These are phyloP conservation scores for Strobilomyces confusus DNA, from an alignment of 768 basidiomycete genomes.

Conservation along the genomic window DNA sequence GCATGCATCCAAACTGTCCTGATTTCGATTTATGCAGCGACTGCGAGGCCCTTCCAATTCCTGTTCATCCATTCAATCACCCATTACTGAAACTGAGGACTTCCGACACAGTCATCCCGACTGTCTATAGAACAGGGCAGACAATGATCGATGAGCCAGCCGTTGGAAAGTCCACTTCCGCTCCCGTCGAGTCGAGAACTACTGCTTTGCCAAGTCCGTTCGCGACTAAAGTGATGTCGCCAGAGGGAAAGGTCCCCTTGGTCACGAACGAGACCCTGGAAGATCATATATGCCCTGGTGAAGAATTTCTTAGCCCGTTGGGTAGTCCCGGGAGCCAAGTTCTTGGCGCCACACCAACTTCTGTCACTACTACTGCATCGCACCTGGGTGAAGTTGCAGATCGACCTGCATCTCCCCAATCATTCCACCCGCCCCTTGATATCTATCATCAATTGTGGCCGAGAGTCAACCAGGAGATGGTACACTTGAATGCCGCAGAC, in stretches of 20 bases:
- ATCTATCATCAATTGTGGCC: conserved; percentile 32
- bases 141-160: conserved; percentile 1
- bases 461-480: conserved; percentile 35
- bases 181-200: neutral
- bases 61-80: conserved; percentile 68
- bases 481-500: conserved; percentile 26
- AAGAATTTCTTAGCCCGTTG: conserved; percentile 25
- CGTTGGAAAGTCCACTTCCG: neutral
- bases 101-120: conserved; percentile 45
- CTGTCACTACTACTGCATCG: neutral
- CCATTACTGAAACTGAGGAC: conserved; percentile 71
- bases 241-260: neutral
- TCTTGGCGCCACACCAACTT: neutral
- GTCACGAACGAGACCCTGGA: neutral
- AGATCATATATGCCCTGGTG: conserved; percentile 1
- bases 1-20: conserved; percentile 71
- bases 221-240: neutral
- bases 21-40: conserved; percentile 78
- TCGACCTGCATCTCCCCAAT: conserved; percentile 4
- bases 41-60: conserved; percentile 79
- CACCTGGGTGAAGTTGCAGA: conserved; percentile 11
- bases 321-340: conserved; percentile 16
- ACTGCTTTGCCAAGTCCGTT: neutral
- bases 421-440: conserved; percentile 13
- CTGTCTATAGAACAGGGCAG: conserved; percentile 32